Evolutionary conservation across 169 alveolate genomes (phyloP), one percentile per base, ranked within the genome.

Genomic region (Plasmodium chabaudi): DNA sequence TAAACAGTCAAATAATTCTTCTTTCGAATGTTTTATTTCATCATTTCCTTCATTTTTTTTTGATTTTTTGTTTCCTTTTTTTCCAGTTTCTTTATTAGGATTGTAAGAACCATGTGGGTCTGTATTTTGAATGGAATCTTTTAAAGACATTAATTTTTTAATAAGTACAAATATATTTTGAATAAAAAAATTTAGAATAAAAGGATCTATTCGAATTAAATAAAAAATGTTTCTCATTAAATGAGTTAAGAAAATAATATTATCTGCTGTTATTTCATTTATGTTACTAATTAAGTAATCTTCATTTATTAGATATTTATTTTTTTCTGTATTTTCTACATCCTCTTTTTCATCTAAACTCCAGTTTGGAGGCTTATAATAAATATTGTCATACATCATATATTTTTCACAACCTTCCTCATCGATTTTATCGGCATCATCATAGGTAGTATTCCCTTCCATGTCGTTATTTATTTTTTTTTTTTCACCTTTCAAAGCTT

Each of bases 111-210:
- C n/a, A 27, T 71, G 10, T 69, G 6, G 34, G n/a, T 23, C 9
- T 47, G 23, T 19, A 13, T 25, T 64, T 51, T 27, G 5, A 17
- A 27, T 49, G n/a, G 21, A 7, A 12, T 44, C 73, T 15, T 25
- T 39, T 17, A 77, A 6, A 17, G 19, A 53, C 61, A 64, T 21
- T 68, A 77, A 77, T 49, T 17, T 69, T 63, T 69, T 27, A n/a
- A 77, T 56, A 49, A 77, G 21, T 5, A 63, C 25, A 44, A 64
- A 77, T 0, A 77, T 25, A 19, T 77, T 77, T 59, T 77, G 25
- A 63, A 57, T 49, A 69, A 77, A 77, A 77, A 77, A 77, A 44
- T 77, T 77, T 51, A 77, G 23, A 6, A 77, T 21, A 77, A 77
- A 77, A 12, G 88, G 88, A 21, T 39, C 88, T 34, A 63, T 69